A percentile compares a stretch with the other conserved stretches of the same genome.
These are phyloP conservation scores for Pythium sukuiense DNA, from an alignment of 352 stramenopile genomes.

Conservation along the genomic window DNA sequence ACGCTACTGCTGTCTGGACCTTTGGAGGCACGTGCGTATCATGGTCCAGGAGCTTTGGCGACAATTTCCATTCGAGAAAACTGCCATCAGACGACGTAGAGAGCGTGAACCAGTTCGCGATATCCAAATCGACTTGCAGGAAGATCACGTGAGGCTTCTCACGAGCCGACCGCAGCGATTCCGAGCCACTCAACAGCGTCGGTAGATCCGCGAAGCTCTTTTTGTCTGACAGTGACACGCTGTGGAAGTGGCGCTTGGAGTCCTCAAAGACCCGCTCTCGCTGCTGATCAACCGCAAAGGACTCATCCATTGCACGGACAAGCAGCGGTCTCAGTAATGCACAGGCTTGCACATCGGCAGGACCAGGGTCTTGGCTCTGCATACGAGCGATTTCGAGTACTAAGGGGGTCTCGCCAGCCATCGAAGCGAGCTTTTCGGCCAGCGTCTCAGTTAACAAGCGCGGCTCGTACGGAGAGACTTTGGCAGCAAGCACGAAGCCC, in stretches of 20 bases:
- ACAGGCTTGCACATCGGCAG: neutral
- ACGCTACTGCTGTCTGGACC: slow-evolving; percentile 26
- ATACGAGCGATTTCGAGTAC: slow-evolving; percentile 30
- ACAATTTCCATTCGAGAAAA: slow-evolving; percentile 42
- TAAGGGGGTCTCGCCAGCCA: slow-evolving; percentile 25
- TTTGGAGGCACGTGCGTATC: slow-evolving; percentile 45
- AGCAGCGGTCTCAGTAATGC: slow-evolving; percentile 19
- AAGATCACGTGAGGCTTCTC: slow-evolving; percentile 35
- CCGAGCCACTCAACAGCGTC: neutral
- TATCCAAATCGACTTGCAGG: slow-evolving; percentile 67
- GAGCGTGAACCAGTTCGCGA: slow-evolving; percentile 69
- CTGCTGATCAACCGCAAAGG: slow-evolving; percentile 10
- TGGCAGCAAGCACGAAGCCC: slow-evolving; percentile 6
- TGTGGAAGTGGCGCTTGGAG: slow-evolving; percentile 24
- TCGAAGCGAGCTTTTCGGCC: slow-evolving; percentile 11
- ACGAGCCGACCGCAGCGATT: too few species aligned
- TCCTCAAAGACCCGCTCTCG: slow-evolving; percentile 23
- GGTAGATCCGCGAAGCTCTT: slow-evolving; percentile 28
- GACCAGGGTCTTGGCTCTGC: neutral
- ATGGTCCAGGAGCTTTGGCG: slow-evolving; percentile 43
- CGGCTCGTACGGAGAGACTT: slow-evolving; percentile 20
- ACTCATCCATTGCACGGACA: slow-evolving; percentile 25
- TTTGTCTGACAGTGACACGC: slow-evolving; percentile 40
- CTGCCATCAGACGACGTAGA: slow-evolving; percentile 5
- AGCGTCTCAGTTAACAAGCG: slow-evolving; percentile 10